phyloP scores from a whole-genome alignment of 1,284 basidiomycete species.

The Coniophora puteana region DNA sequence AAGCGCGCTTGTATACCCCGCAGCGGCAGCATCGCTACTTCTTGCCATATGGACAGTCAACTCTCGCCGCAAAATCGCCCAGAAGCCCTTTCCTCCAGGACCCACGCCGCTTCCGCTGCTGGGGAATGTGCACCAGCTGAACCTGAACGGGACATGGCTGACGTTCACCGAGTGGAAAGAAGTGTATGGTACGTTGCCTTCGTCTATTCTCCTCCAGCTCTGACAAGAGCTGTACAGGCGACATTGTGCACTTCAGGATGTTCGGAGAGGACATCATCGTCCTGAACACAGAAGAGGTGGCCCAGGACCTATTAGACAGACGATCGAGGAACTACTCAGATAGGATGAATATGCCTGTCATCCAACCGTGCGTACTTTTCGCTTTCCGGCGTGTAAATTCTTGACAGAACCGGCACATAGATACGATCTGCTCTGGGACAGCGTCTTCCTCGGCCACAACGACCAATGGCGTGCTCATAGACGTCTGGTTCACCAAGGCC shows the following conservation, averaged over 20 bases:
- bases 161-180: slow-evolving; percentile 28
- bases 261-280: slow-evolving; percentile 21
- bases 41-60: too few relatives aligned
- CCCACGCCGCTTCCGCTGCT: slow-evolving; percentile 26
- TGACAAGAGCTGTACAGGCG: too few relatives aligned
- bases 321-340: slow-evolving; percentile 16
- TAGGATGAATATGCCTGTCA: too few relatives aligned
- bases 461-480: not conserved
- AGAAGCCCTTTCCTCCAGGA: slow-evolving; percentile 26
- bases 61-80: too few relatives aligned
- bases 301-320: slow-evolving; percentile 21
- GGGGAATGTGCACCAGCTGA: slow-evolving; percentile 32
- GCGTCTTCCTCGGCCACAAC: too few relatives aligned
- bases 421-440: too few relatives aligned
- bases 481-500: slow-evolving; percentile 1
- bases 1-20: too few relatives aligned
- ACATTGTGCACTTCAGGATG: slow-evolving; percentile 3
- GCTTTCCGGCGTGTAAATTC: too few relatives aligned
- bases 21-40: too few relatives aligned
- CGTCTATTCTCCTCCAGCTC: not conserved
- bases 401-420: too few relatives aligned
- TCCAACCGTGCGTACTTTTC: too few relatives aligned
- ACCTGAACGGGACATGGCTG: slow-evolving; percentile 27
- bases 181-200: slow-evolving; percentile 23
- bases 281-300: slow-evolving; percentile 18